Base-by-base conservation (phyloP, 768 basidiomycete genomes). In the Termitomyces sp. region DNA sequence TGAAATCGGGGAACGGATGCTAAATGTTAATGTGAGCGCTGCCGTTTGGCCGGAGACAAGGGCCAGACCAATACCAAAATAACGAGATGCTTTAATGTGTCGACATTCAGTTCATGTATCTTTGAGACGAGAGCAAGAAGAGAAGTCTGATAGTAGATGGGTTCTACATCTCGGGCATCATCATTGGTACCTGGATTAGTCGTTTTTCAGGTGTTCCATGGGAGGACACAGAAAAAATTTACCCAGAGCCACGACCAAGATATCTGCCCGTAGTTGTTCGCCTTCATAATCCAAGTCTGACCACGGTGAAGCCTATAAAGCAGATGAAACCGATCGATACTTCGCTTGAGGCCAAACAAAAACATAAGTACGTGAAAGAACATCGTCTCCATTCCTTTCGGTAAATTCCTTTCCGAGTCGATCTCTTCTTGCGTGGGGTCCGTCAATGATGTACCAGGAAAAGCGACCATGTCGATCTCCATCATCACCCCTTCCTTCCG, bases 1-100 rank as follows among this genome's bases (percentile, higher is more conserved):
- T 50, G 23, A 59, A 55, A 51, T 59, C 48, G 6, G 41, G 34
- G n/a, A 59, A 55, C 34, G 53, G 53, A 51, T 54, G 42, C 58
- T 59, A 45, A 4, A 38, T 37, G 2, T 7, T 49, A 40, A 44
- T 8, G 21, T 47, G 12, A 48, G 27, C 7, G 19, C 8, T 27
- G 10, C 47, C 19, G 14, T 47, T 48, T 8, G 9, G 8, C 10
- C 9, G 19, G 37, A 32, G 16, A 31, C 5, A n/a, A 34, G 7
- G 12, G 34, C 5, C 32, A 35, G 23, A 14, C 9, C 19, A 43
- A 35, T 46, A 59, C 53, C 34, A 59, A 5, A n/a, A 59, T 23
- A 23, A 55, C n/a, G 21, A 59, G 46, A 5, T 46, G 49, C 34
- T 49, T 51, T n/a, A 59, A 27, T 8, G 58, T 45, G 11, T 38